A percentile compares a stretch with the other conserved stretches of the same genome.
These are phyloP conservation scores for Epichloe baconii DNA, from an alignment of 2,329 filamentous ascomycete genomes.

Conservation along the genomic window DNA sequence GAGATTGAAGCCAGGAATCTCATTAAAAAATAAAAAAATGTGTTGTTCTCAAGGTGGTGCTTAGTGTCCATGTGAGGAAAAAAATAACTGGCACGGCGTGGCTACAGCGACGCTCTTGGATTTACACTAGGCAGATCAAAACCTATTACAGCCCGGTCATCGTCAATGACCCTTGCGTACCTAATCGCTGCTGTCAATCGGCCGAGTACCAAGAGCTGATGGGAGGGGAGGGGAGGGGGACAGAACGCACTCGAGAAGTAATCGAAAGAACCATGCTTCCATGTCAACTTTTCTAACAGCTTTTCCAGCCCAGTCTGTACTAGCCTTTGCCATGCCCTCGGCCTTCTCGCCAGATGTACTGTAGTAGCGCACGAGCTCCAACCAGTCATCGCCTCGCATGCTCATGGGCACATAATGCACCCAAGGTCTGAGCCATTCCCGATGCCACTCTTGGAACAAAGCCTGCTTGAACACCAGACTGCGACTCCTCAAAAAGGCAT, in stretches of 20 bases:
- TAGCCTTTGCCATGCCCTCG: slow-evolving; percentile 49
- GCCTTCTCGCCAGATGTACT: slow-evolving; percentile 45
- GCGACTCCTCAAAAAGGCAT: slow-evolving; percentile 77
- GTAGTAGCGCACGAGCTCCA: slow-evolving; percentile 67
- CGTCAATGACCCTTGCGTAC: slow-evolving; percentile 52
- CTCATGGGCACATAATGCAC: slow-evolving; percentile 82
- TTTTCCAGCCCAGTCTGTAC: slow-evolving; percentile 58
- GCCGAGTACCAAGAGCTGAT: neutral
- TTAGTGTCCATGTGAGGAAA: neutral
- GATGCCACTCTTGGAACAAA: slow-evolving; percentile 89
- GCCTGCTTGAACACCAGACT: slow-evolving; percentile 85
- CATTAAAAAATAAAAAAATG: too few species aligned
- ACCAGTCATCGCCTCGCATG: slow-evolving; percentile 70
- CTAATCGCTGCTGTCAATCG: slow-evolving; percentile 19
- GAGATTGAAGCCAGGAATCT: too few species aligned
- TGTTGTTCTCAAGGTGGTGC: too few species aligned
- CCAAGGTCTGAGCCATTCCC: slow-evolving; percentile 87
- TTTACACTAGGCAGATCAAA: slow-evolving; percentile 23
- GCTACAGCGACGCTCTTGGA: too few species aligned
- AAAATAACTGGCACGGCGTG: neutral
- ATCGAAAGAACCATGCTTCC: slow-evolving; percentile 54
- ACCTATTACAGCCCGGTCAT: slow-evolving; percentile 46
- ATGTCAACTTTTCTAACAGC: slow-evolving; percentile 60
- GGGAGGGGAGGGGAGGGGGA: neutral
- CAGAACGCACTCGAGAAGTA: slow-evolving; percentile 50